These are phyloP conservation scores for Fulvia fulva DNA, from an alignment of 2,329 filamentous ascomycete species.

Conservation along the genomic window DNA sequence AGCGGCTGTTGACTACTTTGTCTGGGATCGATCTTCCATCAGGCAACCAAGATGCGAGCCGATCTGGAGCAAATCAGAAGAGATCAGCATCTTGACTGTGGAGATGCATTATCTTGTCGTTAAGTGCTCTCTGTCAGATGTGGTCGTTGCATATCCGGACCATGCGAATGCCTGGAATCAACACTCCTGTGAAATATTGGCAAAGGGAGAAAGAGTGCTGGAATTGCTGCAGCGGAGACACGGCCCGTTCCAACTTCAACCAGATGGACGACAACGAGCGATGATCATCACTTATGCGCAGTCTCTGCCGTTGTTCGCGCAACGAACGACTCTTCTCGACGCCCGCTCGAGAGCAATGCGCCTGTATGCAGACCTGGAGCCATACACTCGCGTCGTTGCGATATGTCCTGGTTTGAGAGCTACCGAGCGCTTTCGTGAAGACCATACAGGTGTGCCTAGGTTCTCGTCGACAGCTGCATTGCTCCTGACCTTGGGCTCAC, in stretches of 20 bases:
- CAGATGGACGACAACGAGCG: not conserved
- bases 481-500: not conserved
- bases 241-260: not conserved
- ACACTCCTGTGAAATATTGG: not conserved
- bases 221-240: not conserved
- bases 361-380: not conserved
- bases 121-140: not conserved
- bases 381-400: not conserved
- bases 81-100: not conserved
- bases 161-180: not conserved
- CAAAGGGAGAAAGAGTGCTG: not conserved
- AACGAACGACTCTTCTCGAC: not conserved
- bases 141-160: not conserved
- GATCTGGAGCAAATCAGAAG: not conserved
- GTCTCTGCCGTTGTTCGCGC: not conserved
- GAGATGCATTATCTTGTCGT: not conserved
- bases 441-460: not conserved
- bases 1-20: not conserved
- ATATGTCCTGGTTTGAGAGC: not conserved
- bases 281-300: not conserved
- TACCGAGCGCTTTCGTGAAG: not conserved
- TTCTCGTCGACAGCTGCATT: not conserved
- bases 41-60: not conserved
- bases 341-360: not conserved
- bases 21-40: not conserved